A percentile compares a stretch with the other conserved stretches of the same genome.
Evolutionary conservation across 2,329 filamentous ascomycete genomes (phyloP).

Genomic region (Penicillium sp.): DNA sequence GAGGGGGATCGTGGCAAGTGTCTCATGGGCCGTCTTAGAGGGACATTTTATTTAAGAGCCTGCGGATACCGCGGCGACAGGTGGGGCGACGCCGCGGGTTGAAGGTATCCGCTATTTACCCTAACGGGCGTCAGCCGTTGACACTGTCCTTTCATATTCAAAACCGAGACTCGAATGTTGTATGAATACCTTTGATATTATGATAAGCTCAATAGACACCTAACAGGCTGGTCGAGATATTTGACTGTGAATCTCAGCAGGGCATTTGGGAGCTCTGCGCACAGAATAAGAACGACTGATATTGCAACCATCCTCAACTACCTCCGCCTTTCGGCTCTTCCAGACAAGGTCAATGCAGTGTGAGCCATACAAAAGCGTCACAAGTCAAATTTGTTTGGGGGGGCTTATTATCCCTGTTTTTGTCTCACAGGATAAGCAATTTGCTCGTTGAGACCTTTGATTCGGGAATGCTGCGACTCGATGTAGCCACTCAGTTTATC

Average conservation of each 20-base stretch:
- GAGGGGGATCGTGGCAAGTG: not conserved
- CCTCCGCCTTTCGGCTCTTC: too few relatives aligned
- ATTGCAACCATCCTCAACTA: too few relatives aligned
- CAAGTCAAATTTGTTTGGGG: too few relatives aligned
- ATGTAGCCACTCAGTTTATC: not conserved
- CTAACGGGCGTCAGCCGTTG: not conserved
- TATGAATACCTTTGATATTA: too few relatives aligned
- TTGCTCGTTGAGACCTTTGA: not conserved
- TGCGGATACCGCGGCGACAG: slow-evolving; percentile 2
- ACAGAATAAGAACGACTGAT: too few relatives aligned
- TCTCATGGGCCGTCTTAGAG: not conserved
- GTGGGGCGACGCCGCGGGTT: not conserved
- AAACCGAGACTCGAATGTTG: not conserved
- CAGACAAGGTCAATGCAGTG: too few relatives aligned
- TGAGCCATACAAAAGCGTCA: too few relatives aligned
- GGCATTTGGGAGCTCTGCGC: too few relatives aligned
- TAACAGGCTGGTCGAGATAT: too few relatives aligned
- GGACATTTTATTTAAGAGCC: not conserved
- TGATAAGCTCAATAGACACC: too few relatives aligned
- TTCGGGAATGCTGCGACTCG: not conserved
- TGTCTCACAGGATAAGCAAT: not conserved
- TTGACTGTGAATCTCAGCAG: too few relatives aligned
- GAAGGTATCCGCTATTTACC: not conserved
- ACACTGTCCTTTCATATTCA: not conserved
- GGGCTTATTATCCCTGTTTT: too few relatives aligned